Conservation (phyloP, 2,329 filamentous ascomycete genomes). For the Beauveria asiatica region DNA sequence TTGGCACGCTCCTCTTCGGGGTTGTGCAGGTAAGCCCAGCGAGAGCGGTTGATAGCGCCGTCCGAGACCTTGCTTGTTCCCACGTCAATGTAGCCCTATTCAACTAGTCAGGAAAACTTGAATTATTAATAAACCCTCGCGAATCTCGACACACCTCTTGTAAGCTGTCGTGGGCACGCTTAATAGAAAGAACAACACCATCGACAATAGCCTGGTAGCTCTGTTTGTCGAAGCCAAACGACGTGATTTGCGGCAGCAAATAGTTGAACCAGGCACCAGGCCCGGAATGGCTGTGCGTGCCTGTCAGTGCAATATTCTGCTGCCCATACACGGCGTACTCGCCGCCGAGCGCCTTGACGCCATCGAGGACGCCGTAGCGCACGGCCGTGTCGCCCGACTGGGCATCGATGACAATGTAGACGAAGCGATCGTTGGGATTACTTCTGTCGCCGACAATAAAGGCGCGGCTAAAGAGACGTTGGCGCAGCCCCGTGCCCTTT, state of each 20-base stretch:
- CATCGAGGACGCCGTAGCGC: slow-evolving; percentile 76
- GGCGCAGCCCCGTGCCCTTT: slow-evolving; percentile 72
- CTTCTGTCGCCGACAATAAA: slow-evolving; percentile 73
- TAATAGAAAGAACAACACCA: slow-evolving; percentile 73
- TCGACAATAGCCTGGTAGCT: slow-evolving; percentile 86
- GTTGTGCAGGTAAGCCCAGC: slow-evolving; percentile 82
- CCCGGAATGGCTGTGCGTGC: slow-evolving; percentile 87
- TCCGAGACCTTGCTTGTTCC: slow-evolving; percentile 62
- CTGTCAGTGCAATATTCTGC: slow-evolving; percentile 80
- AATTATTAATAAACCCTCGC: too few relatives aligned
- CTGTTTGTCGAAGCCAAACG: slow-evolving; percentile 74
- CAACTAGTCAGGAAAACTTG: background rate
- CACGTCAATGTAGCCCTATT: slow-evolving; percentile 57
- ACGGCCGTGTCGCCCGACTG: slow-evolving; percentile 85
- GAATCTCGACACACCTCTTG: slow-evolving; percentile 31
- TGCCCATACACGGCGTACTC: slow-evolving; percentile 69
- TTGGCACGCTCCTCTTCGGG: slow-evolving; percentile 63
- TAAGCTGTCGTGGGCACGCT: slow-evolving; percentile 57
- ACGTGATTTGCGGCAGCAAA: slow-evolving; percentile 83
- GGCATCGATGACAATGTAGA: slow-evolving; percentile 82
- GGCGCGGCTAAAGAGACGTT: slow-evolving; percentile 79
- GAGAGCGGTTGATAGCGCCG: slow-evolving; percentile 82
- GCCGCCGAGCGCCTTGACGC: slow-evolving; percentile 57
- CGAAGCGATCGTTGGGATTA: slow-evolving; percentile 61
- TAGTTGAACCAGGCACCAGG: slow-evolving; percentile 95